Evolutionary conservation across 345 rosid genomes (phyloP), one percentile per base, ranked within the genome.

Genomic region (Carallia brachiata): DNA sequence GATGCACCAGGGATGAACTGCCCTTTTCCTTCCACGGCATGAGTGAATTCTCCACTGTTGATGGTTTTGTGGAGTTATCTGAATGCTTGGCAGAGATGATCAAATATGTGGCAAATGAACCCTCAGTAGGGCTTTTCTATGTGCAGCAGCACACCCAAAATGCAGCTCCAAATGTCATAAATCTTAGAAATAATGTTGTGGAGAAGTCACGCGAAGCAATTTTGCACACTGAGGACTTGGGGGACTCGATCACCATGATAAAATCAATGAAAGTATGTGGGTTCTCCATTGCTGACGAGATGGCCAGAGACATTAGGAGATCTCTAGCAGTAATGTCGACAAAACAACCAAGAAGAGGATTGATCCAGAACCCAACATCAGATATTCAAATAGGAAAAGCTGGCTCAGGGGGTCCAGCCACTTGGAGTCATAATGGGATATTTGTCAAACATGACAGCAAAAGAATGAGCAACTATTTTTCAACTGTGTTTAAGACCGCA

Each of bases 61-160:
- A 95, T 78, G 98, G 98, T 70, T 95, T 95, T 77, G 85, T 81
- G 84, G 99, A 86, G 88, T 87, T 95, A 85, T 89, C 78, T 71
- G 96, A 92, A 79, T 75, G 87, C 83, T 69, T 89, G 76, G 90
- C 90, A 2, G 98, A 92, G 84, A 92, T 92, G 99, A 92, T 90
- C 12, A 90, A 90, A 83, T 87, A 92, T 61, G 80, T 90, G 64
- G 96, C 92, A 16, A 96, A 96, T 60, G 96, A 96, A 75, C 98
- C 98, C 48, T 90, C 99, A 0, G 95, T 89, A 12, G 98, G 98
- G 44, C 97, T 92, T 68, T 88, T 82, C 81, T 95, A 89, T 82
- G 82, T 90, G 63, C 98, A 92, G 73, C 91, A 92, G 73, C 99
- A 96, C 60, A 74, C 85, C 6, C 91, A 81, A 62, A 89, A 85